A percentile compares a stretch with the other conserved stretches of the same genome.
These are phyloP conservation scores for Sarocladiaceae sp. DNA, from an alignment of 2,329 filamentous ascomycete genomes.

Conservation along the genomic window DNA sequence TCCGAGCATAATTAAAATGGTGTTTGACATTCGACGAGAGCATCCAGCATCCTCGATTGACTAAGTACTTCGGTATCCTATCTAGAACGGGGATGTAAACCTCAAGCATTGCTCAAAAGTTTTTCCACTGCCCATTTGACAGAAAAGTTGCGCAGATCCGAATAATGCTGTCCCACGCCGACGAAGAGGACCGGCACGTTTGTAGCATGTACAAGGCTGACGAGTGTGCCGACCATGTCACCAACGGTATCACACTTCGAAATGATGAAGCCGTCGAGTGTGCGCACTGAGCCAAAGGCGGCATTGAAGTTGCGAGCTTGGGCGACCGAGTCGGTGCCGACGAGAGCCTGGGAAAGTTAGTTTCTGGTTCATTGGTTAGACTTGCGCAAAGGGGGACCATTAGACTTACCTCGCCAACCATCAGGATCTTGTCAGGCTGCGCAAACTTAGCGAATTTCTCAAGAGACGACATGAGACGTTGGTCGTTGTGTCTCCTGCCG, in stretches of 20 bases:
- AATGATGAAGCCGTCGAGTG: constrained; percentile 95
- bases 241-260: constrained; percentile 98
- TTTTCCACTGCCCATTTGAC: constrained; percentile 68
- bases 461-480: constrained; percentile 89
- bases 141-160: constrained; percentile 64
- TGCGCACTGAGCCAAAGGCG: constrained; percentile 76
- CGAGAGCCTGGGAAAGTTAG: constrained; percentile 58
- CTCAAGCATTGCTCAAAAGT: constrained; percentile 48
- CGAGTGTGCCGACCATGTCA: constrained; percentile 95
- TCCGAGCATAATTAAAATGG: too few relatives aligned
- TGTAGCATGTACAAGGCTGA: constrained; percentile 96
- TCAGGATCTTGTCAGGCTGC: constrained; percentile 95
- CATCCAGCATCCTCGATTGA: too few relatives aligned
- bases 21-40: too few relatives aligned
- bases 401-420: constrained; percentile 63
- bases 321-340: constrained; percentile 91
- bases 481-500: constrained; percentile 90
- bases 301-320: constrained; percentile 96
- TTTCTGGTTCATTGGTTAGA: neutral
- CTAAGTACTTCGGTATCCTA: too few relatives aligned
- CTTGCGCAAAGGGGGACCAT: neutral
- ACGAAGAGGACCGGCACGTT: constrained; percentile 94
- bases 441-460: constrained; percentile 98
- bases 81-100: too few relatives aligned
- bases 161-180: constrained; percentile 68